These are phyloP conservation scores for Pachysolen tannophilus DNA, from an alignment of 805 yeast species.

Conservation along the genomic window DNA sequence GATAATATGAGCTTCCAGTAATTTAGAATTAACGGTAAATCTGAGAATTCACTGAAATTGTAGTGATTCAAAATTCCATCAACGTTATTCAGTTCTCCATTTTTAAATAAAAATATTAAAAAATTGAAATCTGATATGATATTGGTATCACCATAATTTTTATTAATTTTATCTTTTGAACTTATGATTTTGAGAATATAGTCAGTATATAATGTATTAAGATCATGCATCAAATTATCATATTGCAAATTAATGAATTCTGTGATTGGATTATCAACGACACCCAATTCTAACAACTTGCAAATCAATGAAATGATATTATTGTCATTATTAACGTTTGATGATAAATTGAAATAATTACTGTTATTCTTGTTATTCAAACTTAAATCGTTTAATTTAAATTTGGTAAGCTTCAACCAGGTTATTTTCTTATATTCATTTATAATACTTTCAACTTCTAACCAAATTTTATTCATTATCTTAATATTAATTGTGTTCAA, in stretches of 20 bases:
- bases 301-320: slow-evolving; percentile 36
- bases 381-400: slow-evolving; percentile 28
- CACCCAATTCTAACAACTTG: slow-evolving; percentile 56
- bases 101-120: slow-evolving; percentile 5
- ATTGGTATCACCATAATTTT: slow-evolving; percentile 8
- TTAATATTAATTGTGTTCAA: slow-evolving; percentile 10
- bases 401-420: too few relatives aligned
- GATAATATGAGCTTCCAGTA: slow-evolving; percentile 47
- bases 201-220: slow-evolving; percentile 34
- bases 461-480: slow-evolving; percentile 47
- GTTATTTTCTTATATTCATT: slow-evolving; percentile 42
- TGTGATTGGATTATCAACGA: slow-evolving; percentile 53
- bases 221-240: slow-evolving; percentile 26
- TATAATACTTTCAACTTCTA: slow-evolving; percentile 44
- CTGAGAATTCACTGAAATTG: too few relatives aligned
- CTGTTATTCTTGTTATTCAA: slow-evolving; percentile 18
- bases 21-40: slow-evolving; percentile 47
- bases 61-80: too few relatives aligned
- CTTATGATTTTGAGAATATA: slow-evolving; percentile 30
- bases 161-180: slow-evolving; percentile 26
- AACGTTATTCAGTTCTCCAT: slow-evolving; percentile 3
- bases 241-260: slow-evolving; percentile 53
- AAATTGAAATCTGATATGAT: slow-evolving; percentile 4
- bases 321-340: slow-evolving; percentile 9
- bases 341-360: not conserved